Base-by-base conservation (phyloP, 495 filamentous ascomycete species). In the Lasiosphaeria ovina region DNA sequence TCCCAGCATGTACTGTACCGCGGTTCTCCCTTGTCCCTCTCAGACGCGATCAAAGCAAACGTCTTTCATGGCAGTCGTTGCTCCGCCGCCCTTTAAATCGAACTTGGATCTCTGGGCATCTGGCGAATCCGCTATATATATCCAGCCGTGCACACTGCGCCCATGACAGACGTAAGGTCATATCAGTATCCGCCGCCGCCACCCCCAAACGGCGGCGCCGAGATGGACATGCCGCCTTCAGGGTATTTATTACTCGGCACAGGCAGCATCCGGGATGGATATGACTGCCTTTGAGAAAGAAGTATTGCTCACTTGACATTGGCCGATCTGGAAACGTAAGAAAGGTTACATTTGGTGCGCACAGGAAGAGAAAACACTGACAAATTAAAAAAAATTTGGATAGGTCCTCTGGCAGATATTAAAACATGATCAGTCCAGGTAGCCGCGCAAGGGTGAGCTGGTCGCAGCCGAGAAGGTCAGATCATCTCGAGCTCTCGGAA, bases 131-230 rank as follows among this genome's bases (percentile, higher is more conserved):
- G 62, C 62, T 64, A 64, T 69, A n/a, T n/a, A 67, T 69, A 69
- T 66, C 66, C 68, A 60, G 62, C 65, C 53, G 64, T 68, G 55
- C 62, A 67, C 57, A 60, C 73, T 65, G 74, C 68, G 62, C 70
- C 71, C 66, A 74, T 75, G 70, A 74, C 79, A 71, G 66, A 69
- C 64, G 76, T 76, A 65, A 83, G 81, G 81, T 72, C 79, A 62
- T 82, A 81, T 67, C 78, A 79, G 68, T 84, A 81, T 66, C 73
- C 79, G 51, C 69, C 77, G 49, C 69, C 76, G 66, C 74, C 74
- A 62, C 70, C 75, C 55, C 67, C 70, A 54, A 76, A 73, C 71
- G 72, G n/a, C n/a, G n/a, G 69, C 69, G 62, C 76, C 60, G 76
- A 75, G 50, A 76, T 80, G 71, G 76, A 75, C 62, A 66, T 72